These are phyloP conservation scores for Hypoxylon sp. DNA, from an alignment of 2,329 filamentous ascomycete species.

Conservation along the genomic window DNA sequence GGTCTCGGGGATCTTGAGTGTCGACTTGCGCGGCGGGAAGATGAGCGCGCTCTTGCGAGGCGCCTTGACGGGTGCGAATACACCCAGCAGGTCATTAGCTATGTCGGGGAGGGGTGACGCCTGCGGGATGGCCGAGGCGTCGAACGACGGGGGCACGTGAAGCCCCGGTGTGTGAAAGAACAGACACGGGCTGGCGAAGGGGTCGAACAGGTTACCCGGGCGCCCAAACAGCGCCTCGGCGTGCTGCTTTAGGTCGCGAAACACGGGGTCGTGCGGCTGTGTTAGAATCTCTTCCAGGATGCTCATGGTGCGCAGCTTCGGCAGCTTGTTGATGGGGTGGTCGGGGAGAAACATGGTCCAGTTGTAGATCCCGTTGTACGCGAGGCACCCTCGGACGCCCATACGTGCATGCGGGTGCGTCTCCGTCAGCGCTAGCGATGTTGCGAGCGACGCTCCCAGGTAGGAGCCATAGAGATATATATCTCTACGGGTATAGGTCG, in stretches of 20 bases:
- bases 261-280: constrained; percentile 49
- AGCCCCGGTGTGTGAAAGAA: constrained; percentile 68
- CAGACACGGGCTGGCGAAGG: constrained; percentile 68
- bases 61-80: constrained; percentile 7
- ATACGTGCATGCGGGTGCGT: constrained; percentile 57
- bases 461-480: constrained; percentile 67
- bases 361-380: constrained; percentile 72
- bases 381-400: constrained; percentile 65
- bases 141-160: constrained; percentile 59
- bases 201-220: constrained; percentile 66
- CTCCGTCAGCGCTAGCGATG: constrained; percentile 69
- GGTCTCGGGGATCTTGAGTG: constrained; percentile 62
- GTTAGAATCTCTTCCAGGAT: constrained; percentile 40
- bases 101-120: constrained; percentile 40
- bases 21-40: constrained; percentile 62
- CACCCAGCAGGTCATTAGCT: constrained; percentile 5
- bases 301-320: constrained; percentile 29
- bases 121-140: constrained; percentile 49
- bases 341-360: constrained; percentile 71
- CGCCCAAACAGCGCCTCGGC: constrained; percentile 59
- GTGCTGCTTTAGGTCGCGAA: constrained; percentile 54
- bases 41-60: constrained; percentile 52
- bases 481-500: constrained; percentile 52
- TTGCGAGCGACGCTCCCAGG: constrained; percentile 68
- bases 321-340: constrained; percentile 58